Evolutionary conservation across 2,329 filamentous ascomycete genomes (phyloP).

Genomic region (Pseudogymnoascus sp.): DNA sequence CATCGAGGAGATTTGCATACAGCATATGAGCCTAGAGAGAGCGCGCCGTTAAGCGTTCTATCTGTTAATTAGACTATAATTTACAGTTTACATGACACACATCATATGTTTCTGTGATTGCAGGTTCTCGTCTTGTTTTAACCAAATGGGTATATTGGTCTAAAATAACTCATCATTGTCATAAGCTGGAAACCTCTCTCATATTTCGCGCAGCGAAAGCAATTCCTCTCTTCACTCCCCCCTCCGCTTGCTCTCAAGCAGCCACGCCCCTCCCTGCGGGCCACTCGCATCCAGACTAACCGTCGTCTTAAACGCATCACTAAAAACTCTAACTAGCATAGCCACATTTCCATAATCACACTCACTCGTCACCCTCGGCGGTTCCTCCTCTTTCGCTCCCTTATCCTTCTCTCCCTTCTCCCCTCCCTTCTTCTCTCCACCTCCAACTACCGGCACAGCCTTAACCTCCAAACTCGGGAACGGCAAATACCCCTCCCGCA

Average conservation of each 20-base stretch:
- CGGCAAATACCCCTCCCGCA: conserved; percentile 68
- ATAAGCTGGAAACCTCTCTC: background rate
- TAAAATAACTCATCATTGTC: background rate
- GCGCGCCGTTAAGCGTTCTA: background rate
- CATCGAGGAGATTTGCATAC: background rate
- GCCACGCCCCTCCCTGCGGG: conserved; percentile 54
- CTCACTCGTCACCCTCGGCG: conserved; percentile 51
- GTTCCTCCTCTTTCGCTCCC: conserved; percentile 20
- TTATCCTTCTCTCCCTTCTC: conserved; percentile 14
- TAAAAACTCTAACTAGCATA: conserved; percentile 66
- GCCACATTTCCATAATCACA: conserved; percentile 72
- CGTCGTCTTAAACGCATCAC: conserved; percentile 63
- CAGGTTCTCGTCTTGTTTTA: background rate
- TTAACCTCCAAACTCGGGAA: conserved; percentile 74
- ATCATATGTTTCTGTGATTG: no score
- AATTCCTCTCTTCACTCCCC: background rate
- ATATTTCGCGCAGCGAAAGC: background rate
- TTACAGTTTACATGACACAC: conserved; percentile 1
- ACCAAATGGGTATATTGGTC: conserved; percentile 4
- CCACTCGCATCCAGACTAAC: conserved; percentile 63
- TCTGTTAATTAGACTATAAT: background rate
- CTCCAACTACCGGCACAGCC: conserved; percentile 38
- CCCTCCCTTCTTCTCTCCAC: conserved; percentile 17
- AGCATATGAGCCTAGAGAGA: background rate
- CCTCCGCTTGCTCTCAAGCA: conserved; percentile 51